A percentile compares a stretch with the other conserved stretches of the same genome.
phyloP scores from a whole-genome alignment of 495 filamentous ascomycete species.

The Penicillium paradoxum region DNA sequence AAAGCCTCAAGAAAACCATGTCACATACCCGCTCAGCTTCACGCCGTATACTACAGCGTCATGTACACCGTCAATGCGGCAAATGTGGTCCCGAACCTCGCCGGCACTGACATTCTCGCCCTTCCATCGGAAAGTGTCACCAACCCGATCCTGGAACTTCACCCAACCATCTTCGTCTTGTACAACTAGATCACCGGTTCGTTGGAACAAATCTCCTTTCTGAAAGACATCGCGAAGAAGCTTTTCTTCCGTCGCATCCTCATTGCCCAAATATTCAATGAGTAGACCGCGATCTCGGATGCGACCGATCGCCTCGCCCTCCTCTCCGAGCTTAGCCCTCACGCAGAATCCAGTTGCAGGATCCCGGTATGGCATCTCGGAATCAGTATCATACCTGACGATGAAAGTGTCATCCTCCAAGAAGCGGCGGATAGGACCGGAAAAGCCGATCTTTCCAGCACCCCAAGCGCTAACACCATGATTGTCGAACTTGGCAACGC shows the following conservation, averaged over 20 bases:
- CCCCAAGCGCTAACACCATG: constrained; percentile 65
- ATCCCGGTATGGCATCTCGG: constrained; percentile 65
- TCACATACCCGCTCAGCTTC: constrained; percentile 35
- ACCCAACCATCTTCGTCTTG: constrained; percentile 63
- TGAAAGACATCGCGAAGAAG: constrained; percentile 71
- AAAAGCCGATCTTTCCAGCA: constrained; percentile 74
- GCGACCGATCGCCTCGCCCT: constrained; percentile 76
- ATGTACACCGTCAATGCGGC: constrained; percentile 38
- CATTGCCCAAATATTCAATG: constrained; percentile 80
- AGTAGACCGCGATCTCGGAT: constrained; percentile 59
- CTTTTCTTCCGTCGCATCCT: constrained; percentile 67
- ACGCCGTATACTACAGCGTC: constrained; percentile 52
- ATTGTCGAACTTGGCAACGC: constrained; percentile 68
- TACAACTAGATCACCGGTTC: constrained; percentile 78
- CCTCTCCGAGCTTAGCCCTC: constrained; percentile 51
- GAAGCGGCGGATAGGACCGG: constrained; percentile 55
- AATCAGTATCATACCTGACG: constrained; percentile 67
- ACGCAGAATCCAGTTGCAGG: constrained; percentile 68
- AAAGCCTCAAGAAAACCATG: background rate
- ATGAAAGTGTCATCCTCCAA: constrained; percentile 53
- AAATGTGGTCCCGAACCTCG: constrained; percentile 53
- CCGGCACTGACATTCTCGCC: constrained; percentile 86
- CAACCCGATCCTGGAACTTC: constrained; percentile 84
- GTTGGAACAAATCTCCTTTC: constrained; percentile 81
- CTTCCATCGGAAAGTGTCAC: constrained; percentile 96